Evolutionary conservation across 2,329 filamentous ascomycete genomes (phyloP).

Genomic region (Fusarium avenaceum): DNA sequence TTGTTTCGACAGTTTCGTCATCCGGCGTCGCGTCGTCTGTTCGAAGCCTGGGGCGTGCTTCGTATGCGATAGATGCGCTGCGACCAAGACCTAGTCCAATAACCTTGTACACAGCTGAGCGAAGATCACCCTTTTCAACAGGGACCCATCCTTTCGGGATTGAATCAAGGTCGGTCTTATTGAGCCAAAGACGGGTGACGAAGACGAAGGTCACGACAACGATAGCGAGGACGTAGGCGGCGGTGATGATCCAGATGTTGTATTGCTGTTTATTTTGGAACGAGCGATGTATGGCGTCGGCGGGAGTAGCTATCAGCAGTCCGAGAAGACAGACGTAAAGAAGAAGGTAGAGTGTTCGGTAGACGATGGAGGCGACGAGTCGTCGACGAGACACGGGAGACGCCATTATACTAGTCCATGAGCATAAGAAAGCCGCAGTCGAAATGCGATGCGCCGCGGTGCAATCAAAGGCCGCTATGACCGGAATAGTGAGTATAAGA

Average conservation of each 20-base stretch:
- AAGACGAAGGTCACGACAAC: slow-evolving; percentile 82
- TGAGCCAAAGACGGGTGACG: slow-evolving; percentile 86
- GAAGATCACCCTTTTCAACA: slow-evolving; percentile 86
- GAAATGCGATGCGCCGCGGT: slow-evolving; percentile 4
- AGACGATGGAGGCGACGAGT: slow-evolving; percentile 82
- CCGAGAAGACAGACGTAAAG: slow-evolving; percentile 79
- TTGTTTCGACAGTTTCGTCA: slow-evolving; percentile 37
- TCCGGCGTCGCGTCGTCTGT: slow-evolving; percentile 32
- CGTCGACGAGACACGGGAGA: slow-evolving; percentile 59
- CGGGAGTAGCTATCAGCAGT: slow-evolving; percentile 83
- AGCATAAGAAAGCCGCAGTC: slow-evolving; percentile 15
- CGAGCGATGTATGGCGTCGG: slow-evolving; percentile 84
- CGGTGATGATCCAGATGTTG: slow-evolving; percentile 86
- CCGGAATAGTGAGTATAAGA: slow-evolving; percentile 30
- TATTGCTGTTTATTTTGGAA: slow-evolving; percentile 74
- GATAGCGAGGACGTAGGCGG: slow-evolving; percentile 80
- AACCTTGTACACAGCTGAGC: slow-evolving; percentile 79
- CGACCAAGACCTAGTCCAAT: slow-evolving; percentile 79
- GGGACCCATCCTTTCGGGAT: slow-evolving; percentile 92
- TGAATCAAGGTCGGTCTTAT: slow-evolving; percentile 79
- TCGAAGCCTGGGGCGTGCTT: slow-evolving; percentile 58
- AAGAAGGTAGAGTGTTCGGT: slow-evolving; percentile 81
- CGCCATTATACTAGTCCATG: slow-evolving; percentile 41
- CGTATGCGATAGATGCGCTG: slow-evolving; percentile 85
- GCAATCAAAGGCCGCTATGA: slow-evolving; percentile 20